These are phyloP conservation scores for Diospyros kaki DNA, from an alignment of 148 eudicot genomes.

Conservation along the genomic window DNA sequence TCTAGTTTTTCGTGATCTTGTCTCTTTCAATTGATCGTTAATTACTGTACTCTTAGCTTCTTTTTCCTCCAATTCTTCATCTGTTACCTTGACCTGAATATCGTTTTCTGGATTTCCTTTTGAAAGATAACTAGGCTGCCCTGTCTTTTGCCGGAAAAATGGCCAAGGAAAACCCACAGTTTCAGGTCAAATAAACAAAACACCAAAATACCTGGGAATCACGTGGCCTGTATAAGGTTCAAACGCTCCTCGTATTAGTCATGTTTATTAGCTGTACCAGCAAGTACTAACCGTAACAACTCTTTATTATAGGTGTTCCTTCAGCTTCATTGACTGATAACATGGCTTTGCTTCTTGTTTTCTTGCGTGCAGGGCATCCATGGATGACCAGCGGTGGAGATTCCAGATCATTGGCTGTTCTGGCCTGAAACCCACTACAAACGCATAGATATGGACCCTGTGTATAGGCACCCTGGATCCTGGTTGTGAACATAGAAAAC, in stretches of 20 bases:
- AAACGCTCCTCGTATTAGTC: no score
- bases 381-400: conserved; percentile 41
- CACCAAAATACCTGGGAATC: no score
- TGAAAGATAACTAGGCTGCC: no score
- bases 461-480: neutral
- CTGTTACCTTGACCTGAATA: neutral
- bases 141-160: no score
- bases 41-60: neutral
- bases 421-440: conserved; percentile 3
- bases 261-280: neutral
- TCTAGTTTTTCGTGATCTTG: neutral
- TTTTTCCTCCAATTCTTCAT: neutral
- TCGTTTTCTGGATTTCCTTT: no score
- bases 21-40: neutral
- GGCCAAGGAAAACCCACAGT: no score
- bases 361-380: conserved; percentile 42
- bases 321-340: neutral
- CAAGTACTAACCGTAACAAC: no score
- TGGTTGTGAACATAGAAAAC: neutral
- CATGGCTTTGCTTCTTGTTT: neutral
- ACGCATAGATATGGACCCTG: neutral
- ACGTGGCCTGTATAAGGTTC: no score
- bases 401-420: conserved; percentile 11
- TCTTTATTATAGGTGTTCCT: no score
- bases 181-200: no score